A percentile compares a stretch with the other conserved stretches of the same genome.
These are phyloP conservation scores for Flaveria robusta DNA, from an alignment of 129 eudicot species.

Conservation along the genomic window DNA sequence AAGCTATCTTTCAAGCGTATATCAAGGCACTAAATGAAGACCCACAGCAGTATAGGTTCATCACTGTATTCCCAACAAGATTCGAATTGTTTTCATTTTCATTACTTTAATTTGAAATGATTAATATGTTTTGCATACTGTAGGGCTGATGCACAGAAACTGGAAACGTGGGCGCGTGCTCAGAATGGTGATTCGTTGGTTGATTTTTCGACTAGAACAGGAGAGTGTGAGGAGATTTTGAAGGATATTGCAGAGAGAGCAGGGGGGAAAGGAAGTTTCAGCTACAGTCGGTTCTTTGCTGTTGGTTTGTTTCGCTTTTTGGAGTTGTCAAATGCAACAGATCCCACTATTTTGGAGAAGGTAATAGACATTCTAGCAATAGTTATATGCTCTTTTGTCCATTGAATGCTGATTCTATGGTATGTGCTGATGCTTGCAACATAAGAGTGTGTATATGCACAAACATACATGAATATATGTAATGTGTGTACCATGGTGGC, in stretches of 20 bases:
- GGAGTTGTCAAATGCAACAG: slow-evolving; percentile 83
- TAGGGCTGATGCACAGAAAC: slow-evolving; percentile 79
- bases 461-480: too few species aligned
- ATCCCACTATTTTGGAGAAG: slow-evolving; percentile 85
- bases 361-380: slow-evolving; percentile 39
- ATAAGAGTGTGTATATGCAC: background rate
- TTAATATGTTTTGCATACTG: background rate
- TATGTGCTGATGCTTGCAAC: slow-evolving; percentile 8
- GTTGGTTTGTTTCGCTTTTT: slow-evolving; percentile 94
- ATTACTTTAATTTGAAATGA: too few species aligned
- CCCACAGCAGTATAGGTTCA: slow-evolving; percentile 76
- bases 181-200: slow-evolving; percentile 68
- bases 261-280: slow-evolving; percentile 65
- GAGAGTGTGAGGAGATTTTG: slow-evolving; percentile 66
- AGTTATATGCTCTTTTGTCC: background rate
- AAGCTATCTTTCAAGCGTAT: slow-evolving; percentile 78
- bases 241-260: slow-evolving; percentile 97
- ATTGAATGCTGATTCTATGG: background rate
- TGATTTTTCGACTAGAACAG: slow-evolving; percentile 77
- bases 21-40: slow-evolving; percentile 80
- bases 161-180: slow-evolving; percentile 87
- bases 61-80: background rate
- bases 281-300: slow-evolving; percentile 97
- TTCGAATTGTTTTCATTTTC: too few species aligned
- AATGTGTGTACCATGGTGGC: background rate